Evolutionary conservation across 2,329 filamentous ascomycete genomes (phyloP).

Genomic region (Thermothelomyces thermophilus): DNA sequence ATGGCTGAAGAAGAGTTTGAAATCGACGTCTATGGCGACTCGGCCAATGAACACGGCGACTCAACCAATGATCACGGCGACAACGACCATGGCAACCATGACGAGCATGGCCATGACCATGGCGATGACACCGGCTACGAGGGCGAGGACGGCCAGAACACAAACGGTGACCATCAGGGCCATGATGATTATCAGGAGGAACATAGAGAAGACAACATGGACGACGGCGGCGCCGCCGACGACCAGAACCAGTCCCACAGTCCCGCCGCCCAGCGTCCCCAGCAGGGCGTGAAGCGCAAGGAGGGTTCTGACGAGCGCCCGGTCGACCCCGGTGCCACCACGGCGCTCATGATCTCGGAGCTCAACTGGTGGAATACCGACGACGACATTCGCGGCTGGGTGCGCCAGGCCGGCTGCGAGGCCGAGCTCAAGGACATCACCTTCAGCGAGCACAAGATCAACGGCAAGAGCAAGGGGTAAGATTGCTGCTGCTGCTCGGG

Average conservation of each 20-base stretch:
- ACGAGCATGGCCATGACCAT: conserved; percentile 25
- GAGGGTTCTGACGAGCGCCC: conserved; percentile 52
- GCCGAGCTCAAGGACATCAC: conserved; percentile 85
- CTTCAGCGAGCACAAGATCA: conserved; percentile 98
- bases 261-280: conserved; percentile 32
- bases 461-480: conserved; percentile 97
- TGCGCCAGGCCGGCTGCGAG: conserved; percentile 71
- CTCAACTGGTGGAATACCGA: conserved; percentile 96
- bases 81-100: conserved; percentile 23
- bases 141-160: conserved; percentile 29
- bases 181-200: conserved; percentile 36
- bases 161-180: conserved; percentile 26
- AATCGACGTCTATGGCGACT: conserved; percentile 65
- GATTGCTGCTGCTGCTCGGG: conserved; percentile 29
- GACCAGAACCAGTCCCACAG: conserved; percentile 29
- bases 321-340: conserved; percentile 53
- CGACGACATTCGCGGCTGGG: conserved; percentile 87
- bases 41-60: conserved; percentile 39
- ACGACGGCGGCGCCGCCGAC: conserved; percentile 29
- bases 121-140: not conserved
- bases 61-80: conserved; percentile 36
- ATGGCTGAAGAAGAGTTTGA: conserved; percentile 69
- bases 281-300: conserved; percentile 56
- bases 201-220: conserved; percentile 28
- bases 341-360: conserved; percentile 79